A percentile compares a stretch with the other conserved stretches of the same genome.
phyloP scores from a whole-genome alignment of 352 stramenopile species.

The Pythium brassicae region DNA sequence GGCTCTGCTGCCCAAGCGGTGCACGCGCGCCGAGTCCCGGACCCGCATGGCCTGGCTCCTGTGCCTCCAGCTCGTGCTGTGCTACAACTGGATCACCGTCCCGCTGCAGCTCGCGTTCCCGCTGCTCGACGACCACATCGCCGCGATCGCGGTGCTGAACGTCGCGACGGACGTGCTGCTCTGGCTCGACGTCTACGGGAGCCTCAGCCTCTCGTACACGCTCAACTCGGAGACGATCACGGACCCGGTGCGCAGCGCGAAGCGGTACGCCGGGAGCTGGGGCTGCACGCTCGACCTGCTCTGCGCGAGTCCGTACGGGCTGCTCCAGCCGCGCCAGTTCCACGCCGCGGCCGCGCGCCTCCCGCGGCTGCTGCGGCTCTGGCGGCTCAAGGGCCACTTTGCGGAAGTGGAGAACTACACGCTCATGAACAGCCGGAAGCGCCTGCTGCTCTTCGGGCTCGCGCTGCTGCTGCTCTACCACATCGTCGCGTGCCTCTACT shows the following conservation, averaged over 20 bases:
- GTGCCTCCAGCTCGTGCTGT: conserved; percentile 28
- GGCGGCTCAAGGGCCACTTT: conserved; percentile 34
- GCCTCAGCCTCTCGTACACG: conserved; percentile 43
- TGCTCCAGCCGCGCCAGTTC: conserved; percentile 21
- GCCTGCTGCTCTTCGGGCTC: conserved; percentile 32
- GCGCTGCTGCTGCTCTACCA: conserved; percentile 48
- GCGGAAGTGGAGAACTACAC: conserved; percentile 33
- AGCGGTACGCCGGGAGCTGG: conserved; percentile 31
- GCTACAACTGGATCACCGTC: conserved; percentile 54
- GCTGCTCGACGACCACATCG: conserved; percentile 24
- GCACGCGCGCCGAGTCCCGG: conserved; percentile 35
- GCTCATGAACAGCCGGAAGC: conserved; percentile 30
- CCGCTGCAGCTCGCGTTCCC: conserved; percentile 47
- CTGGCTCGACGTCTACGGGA: conserved; percentile 47
- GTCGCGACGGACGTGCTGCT: conserved; percentile 26
- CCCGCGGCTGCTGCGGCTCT: conserved; percentile 28
- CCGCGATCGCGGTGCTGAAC: conserved; percentile 29
- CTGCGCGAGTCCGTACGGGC: conserved; percentile 33
- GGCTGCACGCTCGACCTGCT: conserved; percentile 27
- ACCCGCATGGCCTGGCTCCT: conserved; percentile 44
- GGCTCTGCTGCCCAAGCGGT: conserved; percentile 22
- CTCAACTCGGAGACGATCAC: conserved; percentile 44
- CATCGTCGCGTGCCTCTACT: conserved; percentile 47
- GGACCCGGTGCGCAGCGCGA: conserved; percentile 27
- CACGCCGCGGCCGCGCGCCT: conserved; percentile 18